Evolutionary conservation across 805 yeast genomes (phyloP).

Genomic region (Hermanozyma aechmeae): DNA sequence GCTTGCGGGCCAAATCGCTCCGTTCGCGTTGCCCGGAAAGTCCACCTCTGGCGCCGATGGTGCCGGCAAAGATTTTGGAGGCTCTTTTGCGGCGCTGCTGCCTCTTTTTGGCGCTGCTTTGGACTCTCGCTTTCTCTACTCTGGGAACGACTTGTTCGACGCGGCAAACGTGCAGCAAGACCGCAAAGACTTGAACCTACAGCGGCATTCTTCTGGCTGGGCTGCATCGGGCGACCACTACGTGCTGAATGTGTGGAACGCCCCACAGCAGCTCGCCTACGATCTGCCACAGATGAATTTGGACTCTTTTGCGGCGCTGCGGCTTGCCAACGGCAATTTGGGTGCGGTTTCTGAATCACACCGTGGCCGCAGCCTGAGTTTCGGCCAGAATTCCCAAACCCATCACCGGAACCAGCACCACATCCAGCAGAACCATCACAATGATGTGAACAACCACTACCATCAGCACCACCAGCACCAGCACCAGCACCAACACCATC

Average conservation of each 20-base stretch:
- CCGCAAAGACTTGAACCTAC: too few relatives aligned
- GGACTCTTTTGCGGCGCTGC: too few relatives aligned
- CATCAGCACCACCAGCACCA: slow-evolving; percentile 1
- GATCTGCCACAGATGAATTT: too few relatives aligned
- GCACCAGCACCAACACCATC: slow-evolving; percentile 7
- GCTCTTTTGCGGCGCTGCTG: slow-evolving; percentile 6
- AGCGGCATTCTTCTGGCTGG: too few relatives aligned
- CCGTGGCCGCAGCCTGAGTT: background rate
- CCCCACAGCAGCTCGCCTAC: too few relatives aligned
- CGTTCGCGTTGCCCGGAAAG: slow-evolving; percentile 13
- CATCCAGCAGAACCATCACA: slow-evolving; percentile 1
- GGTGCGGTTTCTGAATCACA: too few relatives aligned
- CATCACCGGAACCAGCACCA: slow-evolving; percentile 1
- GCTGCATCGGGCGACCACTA: too few relatives aligned
- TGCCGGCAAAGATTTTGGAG: background rate
- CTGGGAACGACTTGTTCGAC: too few relatives aligned
- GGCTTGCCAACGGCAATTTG: too few relatives aligned
- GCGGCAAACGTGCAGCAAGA: too few relatives aligned
- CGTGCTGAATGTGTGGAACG: too few relatives aligned
- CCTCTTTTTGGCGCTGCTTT: slow-evolving; percentile 14
- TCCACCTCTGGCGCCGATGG: slow-evolving; percentile 5
- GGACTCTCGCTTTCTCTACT: slow-evolving; percentile 9
- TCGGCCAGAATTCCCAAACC: background rate
- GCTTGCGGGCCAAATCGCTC: slow-evolving; percentile 6
- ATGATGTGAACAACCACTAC: slow-evolving; percentile 3